Percentiles rank a stretch among this genome's conserved stretches.
phyloP scores from a whole-genome alignment of 2,329 filamentous ascomycete genomes.

The Ceratocystis destructans region DNA sequence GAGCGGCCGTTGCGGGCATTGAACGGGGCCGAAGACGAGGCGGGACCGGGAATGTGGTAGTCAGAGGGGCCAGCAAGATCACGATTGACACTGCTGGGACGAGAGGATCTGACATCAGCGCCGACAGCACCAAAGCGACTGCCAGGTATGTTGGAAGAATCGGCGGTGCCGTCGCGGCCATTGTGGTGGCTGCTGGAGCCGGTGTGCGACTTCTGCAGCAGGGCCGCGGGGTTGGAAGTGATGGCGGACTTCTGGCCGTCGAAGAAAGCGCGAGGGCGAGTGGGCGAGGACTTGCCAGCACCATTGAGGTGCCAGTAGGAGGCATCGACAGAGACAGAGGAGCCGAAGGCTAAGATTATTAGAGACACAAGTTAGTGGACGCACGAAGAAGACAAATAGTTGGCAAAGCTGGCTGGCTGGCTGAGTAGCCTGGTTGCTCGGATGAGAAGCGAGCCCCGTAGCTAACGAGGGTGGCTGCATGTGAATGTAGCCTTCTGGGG shows the following conservation, averaged over 20 bases:
- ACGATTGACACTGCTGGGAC: slow-evolving; percentile 5
- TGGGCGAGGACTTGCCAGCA: slow-evolving; percentile 9
- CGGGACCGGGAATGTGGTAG: background rate
- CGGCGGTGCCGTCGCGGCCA: slow-evolving; percentile 8
- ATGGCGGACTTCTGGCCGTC: slow-evolving; percentile 1
- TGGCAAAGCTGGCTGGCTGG: too few relatives aligned
- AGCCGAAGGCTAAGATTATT: background rate
- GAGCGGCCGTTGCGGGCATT: background rate
- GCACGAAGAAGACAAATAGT: background rate
- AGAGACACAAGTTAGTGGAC: background rate
- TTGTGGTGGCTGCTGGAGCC: slow-evolving; percentile 12
- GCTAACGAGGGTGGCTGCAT: background rate
- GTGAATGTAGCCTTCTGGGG: background rate
- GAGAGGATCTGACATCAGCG: slow-evolving; percentile 9
- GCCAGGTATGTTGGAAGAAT: background rate
- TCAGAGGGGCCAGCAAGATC: background rate
- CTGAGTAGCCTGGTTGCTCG: too few relatives aligned
- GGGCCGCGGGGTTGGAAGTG: background rate
- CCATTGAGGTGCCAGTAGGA: slow-evolving; percentile 2
- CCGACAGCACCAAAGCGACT: slow-evolving; percentile 10
- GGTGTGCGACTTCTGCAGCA: background rate
- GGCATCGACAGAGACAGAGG: background rate
- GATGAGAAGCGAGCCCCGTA: too few relatives aligned
- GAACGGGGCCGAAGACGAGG: background rate
- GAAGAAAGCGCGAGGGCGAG: slow-evolving; percentile 10